phyloP scores from a whole-genome alignment of 306 rosid species.

The Vachellia pachyceras region DNA sequence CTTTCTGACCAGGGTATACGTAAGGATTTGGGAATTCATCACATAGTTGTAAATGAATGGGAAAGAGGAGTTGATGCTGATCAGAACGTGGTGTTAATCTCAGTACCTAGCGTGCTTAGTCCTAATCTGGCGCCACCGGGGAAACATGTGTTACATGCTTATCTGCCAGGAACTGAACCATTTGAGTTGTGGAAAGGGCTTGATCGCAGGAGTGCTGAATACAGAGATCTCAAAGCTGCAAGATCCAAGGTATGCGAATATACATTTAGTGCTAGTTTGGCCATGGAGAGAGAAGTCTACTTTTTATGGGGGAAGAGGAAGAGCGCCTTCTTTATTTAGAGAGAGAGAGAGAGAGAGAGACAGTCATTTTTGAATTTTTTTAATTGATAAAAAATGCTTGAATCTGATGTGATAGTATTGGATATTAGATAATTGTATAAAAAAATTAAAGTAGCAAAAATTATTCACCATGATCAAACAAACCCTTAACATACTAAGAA shows the following conservation, averaged over 20 bases:
- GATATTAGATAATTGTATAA: too few relatives aligned
- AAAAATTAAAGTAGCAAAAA: too few relatives aligned
- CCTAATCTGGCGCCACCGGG: constrained; percentile 83
- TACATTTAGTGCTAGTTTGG: background rate
- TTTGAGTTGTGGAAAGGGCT: constrained; percentile 87
- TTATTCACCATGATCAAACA: too few relatives aligned
- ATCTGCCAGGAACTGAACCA: constrained; percentile 92
- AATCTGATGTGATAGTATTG: too few relatives aligned
- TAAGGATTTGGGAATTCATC: constrained; percentile 84
- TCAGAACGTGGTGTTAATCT: constrained; percentile 92
- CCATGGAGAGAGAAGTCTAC: background rate
- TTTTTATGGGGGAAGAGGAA: background rate
- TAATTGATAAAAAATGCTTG: too few relatives aligned
- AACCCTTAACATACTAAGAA: background rate
- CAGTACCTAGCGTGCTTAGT: constrained; percentile 86
- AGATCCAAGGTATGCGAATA: constrained; percentile 74
- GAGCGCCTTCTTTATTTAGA: background rate
- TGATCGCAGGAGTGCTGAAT: constrained; percentile 76
- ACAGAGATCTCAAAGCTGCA: constrained; percentile 78
- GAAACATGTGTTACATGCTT: constrained; percentile 88
- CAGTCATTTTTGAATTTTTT: background rate
- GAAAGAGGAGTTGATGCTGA: constrained; percentile 93
- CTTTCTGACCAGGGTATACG: constrained; percentile 57
- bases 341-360: background rate
- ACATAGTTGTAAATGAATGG: constrained; percentile 95